A percentile compares a stretch with the other conserved stretches of the same genome.
Evolutionary conservation across 495 filamentous ascomycete species (phyloP).

Genomic region (Podospora comata): DNA sequence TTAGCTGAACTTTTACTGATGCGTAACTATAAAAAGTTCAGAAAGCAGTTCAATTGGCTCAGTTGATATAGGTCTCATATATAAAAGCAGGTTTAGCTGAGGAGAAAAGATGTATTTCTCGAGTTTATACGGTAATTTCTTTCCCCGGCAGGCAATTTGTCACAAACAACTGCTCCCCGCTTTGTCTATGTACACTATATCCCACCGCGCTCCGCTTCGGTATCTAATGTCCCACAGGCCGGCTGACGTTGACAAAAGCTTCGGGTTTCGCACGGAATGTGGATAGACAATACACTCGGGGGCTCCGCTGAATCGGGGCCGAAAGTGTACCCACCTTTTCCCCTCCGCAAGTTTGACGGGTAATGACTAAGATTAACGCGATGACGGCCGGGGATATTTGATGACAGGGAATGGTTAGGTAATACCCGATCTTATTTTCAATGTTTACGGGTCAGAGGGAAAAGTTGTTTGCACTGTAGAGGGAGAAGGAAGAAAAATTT

Average conservation of each 20-base stretch:
- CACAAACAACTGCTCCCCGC: neutral
- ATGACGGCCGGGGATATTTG: neutral
- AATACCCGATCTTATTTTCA: neutral
- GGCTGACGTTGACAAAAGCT: neutral
- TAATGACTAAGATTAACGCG: neutral
- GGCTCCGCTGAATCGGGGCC: neutral
- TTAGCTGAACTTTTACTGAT: too few relatives aligned
- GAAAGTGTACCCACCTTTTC: neutral
- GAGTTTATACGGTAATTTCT: neutral
- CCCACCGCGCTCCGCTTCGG: conserved; percentile 3
- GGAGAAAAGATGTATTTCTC: too few relatives aligned
- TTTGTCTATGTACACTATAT: neutral
- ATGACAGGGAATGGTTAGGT: neutral
- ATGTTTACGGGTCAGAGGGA: neutral
- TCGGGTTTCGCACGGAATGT: neutral
- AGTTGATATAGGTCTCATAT: too few relatives aligned
- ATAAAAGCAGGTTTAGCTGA: too few relatives aligned
- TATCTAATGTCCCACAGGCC: neutral
- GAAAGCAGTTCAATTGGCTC: too few relatives aligned
- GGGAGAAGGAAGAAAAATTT: neutral
- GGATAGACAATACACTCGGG: neutral
- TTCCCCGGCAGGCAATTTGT: conserved; percentile 3
- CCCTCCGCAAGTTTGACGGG: neutral
- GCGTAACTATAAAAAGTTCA: too few relatives aligned
- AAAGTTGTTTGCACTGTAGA: neutral